These are phyloP conservation scores for Phytopythium delawarense DNA, from an alignment of 352 stramenopile genomes.

Conservation along the genomic window DNA sequence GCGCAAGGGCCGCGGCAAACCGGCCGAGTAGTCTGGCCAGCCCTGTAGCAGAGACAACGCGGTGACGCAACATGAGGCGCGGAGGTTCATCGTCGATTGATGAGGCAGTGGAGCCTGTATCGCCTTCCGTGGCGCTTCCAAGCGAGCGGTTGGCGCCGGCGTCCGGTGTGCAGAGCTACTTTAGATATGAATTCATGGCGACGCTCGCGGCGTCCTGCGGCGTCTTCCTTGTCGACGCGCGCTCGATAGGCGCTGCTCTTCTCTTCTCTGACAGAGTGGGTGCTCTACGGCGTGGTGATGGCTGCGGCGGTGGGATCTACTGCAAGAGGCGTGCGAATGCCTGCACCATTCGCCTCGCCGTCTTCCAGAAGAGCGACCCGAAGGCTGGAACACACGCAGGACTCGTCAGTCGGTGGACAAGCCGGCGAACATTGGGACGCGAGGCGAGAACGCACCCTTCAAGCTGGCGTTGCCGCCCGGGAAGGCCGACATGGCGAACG, in stretches of 20 bases:
- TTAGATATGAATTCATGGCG: conserved; percentile 1
- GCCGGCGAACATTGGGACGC: neutral
- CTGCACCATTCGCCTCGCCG: conserved; percentile 61
- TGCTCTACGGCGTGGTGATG: neutral
- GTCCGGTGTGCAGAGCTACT: neutral
- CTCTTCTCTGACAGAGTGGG: neutral
- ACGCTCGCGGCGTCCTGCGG: neutral
- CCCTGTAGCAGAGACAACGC: no score
- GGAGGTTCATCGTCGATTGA: neutral
- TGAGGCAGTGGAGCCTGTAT: neutral
- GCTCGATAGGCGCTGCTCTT: neutral
- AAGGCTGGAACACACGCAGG: conserved; percentile 34
- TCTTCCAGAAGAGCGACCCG: conserved; percentile 57
- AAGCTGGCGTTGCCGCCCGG: conserved; percentile 57
- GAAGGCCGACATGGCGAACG: conserved; percentile 57
- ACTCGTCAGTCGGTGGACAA: neutral
- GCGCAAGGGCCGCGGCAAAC: conserved; percentile 5
- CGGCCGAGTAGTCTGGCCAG: neutral
- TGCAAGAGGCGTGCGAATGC: conserved; percentile 45
- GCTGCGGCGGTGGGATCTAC: conserved; percentile 11
- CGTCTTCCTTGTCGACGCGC: conserved; percentile 4
- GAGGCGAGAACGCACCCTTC: conserved; percentile 32
- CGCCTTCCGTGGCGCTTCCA: neutral
- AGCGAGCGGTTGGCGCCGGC: neutral
- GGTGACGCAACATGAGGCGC: no score